Evolutionary conservation across 2,329 filamentous ascomycete genomes (phyloP).

Genomic region (Acrodontium crateriforme): DNA sequence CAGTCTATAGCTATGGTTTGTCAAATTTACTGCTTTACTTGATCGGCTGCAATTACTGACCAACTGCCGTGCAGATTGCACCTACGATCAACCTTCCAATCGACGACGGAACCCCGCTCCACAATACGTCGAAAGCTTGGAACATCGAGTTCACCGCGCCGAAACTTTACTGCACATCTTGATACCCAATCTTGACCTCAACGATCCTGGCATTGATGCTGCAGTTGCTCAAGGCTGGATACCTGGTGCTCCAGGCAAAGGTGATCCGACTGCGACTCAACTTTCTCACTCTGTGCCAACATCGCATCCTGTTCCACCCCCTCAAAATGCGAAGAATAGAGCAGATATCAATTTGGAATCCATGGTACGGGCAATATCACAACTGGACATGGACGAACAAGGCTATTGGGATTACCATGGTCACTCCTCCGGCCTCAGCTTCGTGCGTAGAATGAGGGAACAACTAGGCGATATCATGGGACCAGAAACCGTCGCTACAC

Average conservation of each 20-base stretch:
- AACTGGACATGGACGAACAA: conserved; percentile 79
- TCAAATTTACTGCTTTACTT: conserved; percentile 3
- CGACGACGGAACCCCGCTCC: conserved; percentile 78
- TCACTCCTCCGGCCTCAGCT: conserved; percentile 80
- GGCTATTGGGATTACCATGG: conserved; percentile 94
- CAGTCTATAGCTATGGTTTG: conserved; percentile 94
- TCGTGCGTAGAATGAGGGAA: conserved; percentile 73
- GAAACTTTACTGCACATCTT: conserved; percentile 67
- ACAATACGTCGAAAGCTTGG: conserved; percentile 83
- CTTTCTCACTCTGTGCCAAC: conserved; percentile 13
- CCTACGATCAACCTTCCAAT: conserved; percentile 90
- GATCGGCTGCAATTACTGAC: too few species aligned
- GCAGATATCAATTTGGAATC: conserved; percentile 65
- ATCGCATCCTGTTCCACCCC: conserved; percentile 10
- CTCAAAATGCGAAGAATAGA: conserved; percentile 29
- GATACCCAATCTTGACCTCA: conserved; percentile 70
- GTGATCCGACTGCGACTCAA: conserved; percentile 9
- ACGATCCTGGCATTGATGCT: conserved; percentile 71
- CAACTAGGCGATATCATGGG: conserved; percentile 70
- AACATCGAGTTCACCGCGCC: conserved; percentile 68
- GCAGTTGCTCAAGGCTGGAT: conserved; percentile 38
- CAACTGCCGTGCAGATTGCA: conserved; percentile 52
- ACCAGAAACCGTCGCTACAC: conserved; percentile 42
- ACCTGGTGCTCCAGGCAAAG: conserved; percentile 22
- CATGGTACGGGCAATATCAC: conserved; percentile 88